Evolutionary conservation across 169 alveolate species (phyloP), one percentile per base, ranked within the genome.

Genomic region (Plasmodium vivax): DNA sequence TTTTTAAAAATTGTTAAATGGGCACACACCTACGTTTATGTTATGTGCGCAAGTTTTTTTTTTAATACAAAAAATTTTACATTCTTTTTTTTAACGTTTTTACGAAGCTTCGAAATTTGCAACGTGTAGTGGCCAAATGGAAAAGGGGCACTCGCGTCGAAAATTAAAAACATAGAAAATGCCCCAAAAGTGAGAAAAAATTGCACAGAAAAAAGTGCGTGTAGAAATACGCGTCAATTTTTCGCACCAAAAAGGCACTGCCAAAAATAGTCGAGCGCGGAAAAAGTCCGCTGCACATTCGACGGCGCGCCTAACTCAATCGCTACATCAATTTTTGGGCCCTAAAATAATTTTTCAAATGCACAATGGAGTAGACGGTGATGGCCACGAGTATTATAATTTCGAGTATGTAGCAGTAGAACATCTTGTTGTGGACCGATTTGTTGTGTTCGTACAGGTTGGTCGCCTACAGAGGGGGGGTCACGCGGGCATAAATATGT

Each of bases 371-470:
- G 82, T 93, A 93, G 30, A 72, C 74, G 38, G 97, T 94, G 30
- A 95, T 90, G 36, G 77, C 88, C 36, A 92, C 93, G 36, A 96
- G 92, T 75, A 95, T 83, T 82, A 94, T 38, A 34, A 96, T 84
- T 87, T 96, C 96, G 47, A 92, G 10, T 38, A 96, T 47, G 85
- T 96, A 96, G 68, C 95, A 96, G 75, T 92, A 95, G 56, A 96
- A 95, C 94, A 96, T 94, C 88, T 92, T 93, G 45, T 83, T 79
- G 68, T 96, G 93, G 90, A 96, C 95, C 41, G 82, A 68, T 82
- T 96, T 93, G 96, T 95, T 95, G 36, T 96, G 97, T 75, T 96
- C 95, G 92, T 95, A 82, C 84, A 95, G 54, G 74, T 95, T 96
- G 71, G 85, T 85, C 73, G 94, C 95, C 95, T 93, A 92, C 32